Conservation (phyloP, 208 protist species). For the Acanthamoeba royreba region DNA sequence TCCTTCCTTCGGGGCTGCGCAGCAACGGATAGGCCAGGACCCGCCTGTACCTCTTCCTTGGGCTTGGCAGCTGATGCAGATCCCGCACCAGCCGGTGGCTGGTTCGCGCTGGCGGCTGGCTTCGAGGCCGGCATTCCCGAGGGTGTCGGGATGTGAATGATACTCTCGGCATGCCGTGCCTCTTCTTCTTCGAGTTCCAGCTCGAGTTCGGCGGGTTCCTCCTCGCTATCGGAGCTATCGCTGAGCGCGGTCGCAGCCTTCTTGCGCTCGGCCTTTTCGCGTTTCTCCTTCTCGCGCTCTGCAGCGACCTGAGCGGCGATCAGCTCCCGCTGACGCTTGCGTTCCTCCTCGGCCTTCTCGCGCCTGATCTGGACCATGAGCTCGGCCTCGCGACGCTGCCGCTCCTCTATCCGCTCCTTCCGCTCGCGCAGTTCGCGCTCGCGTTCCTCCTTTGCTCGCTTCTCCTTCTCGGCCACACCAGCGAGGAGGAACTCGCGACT, state of each 20-base stretch:
- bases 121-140: too few relatives aligned
- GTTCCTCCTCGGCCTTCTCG: not conserved
- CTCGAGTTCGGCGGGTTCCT: not conserved
- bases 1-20: too few relatives aligned
- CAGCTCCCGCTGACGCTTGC: not conserved
- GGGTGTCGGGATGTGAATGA: too few relatives aligned
- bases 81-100: too few relatives aligned
- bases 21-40: too few relatives aligned
- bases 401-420: not conserved
- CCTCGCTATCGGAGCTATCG: not conserved
- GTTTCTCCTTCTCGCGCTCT: not conserved
- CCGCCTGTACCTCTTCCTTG: too few relatives aligned
- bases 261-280: not conserved
- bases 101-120: too few relatives aligned
- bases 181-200: too few relatives aligned
- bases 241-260: not conserved
- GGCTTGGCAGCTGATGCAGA: too few relatives aligned
- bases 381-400: not conserved
- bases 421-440: not conserved
- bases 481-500: not conserved
- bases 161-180: too few relatives aligned
- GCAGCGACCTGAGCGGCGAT: not conserved
- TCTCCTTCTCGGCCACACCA: not conserved
- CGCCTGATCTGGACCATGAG: not conserved
- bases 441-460: not conserved